Conservation (phyloP, 306 rosid species). For the Senna tora region DNA sequence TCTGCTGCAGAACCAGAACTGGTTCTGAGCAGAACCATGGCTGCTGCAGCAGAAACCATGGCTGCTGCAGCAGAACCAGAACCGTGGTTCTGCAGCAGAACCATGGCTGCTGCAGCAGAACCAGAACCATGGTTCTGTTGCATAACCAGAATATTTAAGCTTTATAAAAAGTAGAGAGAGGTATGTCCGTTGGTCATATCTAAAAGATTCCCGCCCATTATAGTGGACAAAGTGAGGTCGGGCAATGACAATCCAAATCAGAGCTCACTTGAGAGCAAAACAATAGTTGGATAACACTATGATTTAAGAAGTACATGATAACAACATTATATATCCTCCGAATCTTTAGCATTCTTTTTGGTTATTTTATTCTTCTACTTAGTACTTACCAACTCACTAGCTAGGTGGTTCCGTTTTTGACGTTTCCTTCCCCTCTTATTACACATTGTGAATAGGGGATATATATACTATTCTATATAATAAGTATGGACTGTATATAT, state of each 20-base stretch:
- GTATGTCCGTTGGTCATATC: slow-evolving; percentile 36
- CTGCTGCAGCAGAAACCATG: too few relatives aligned
- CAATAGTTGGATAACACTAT: slow-evolving; percentile 32
- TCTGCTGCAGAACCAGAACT: too few relatives aligned
- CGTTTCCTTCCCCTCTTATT: slow-evolving; percentile 3
- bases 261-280: background rate
- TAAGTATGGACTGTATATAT: background rate
- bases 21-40: too few relatives aligned
- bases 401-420: slow-evolving; percentile 32
- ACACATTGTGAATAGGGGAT: slow-evolving; percentile 23
- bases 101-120: too few relatives aligned
- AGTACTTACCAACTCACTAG: too few relatives aligned
- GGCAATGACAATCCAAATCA: slow-evolving; percentile 19
- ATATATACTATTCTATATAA: background rate
- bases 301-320: slow-evolving; percentile 24
- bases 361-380: background rate
- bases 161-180: slow-evolving; percentile 26
- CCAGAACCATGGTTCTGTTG: too few relatives aligned
- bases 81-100: too few relatives aligned
- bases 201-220: slow-evolving; percentile 34
- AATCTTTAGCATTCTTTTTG: slow-evolving; percentile 10
- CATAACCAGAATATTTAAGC: too few relatives aligned
- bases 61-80: too few relatives aligned
- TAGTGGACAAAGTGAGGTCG: background rate
- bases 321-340: background rate